Evolutionary conservation across 768 basidiomycete genomes (phyloP), one percentile per base, ranked within the genome.

Genomic region (Mycena polygramma): DNA sequence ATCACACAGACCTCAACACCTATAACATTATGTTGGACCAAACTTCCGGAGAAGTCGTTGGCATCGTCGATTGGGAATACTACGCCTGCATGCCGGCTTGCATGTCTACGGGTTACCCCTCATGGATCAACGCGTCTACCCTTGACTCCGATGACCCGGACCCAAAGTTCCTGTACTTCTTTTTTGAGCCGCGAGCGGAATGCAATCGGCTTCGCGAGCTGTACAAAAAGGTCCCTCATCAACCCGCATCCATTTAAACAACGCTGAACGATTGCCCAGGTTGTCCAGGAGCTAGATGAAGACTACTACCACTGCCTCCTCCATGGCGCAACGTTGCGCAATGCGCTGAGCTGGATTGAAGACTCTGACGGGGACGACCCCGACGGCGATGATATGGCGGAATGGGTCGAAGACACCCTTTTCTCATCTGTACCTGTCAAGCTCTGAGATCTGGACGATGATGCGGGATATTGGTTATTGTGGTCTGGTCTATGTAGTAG

Each of bases 1-100:
- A 57, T 41, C 66, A 66, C 54, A 24, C 35, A 13, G 64, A 66
- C 46, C 64, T 13, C 24, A 46, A 36, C 2, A 19, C 57, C 4
- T 8, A 36, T 17, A 67, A 67, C 36, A 22, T 67, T 15, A 30
- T 67, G 9, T 58, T 67, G 2, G n/a, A 67, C 30, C 20, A 35
- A 51, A 67, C 58, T 53, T 53, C 57, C 3, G 66, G 66, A n/a
- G 51, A 67, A 6, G 58, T 67, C 36, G 19, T 60, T 0, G 58
- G 66, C 30, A 67, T 67, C 41, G 58, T 67, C 17, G 66, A 60
- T 37, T 67, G 66, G 66, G 66, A 67, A 51, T 60, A 22, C 58
- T 19, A 60, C 15, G 41, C 8, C 7, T 41, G 37, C 49, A 67
- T 67, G 57, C 66, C 66, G 6, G 66, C 66, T 1, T 67, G 66